Percentiles rank a stretch among this genome's conserved stretches.
These are phyloP conservation scores for Dictyostelium intermedium DNA, from an alignment of 78 protist species.

Conservation along the genomic window DNA sequence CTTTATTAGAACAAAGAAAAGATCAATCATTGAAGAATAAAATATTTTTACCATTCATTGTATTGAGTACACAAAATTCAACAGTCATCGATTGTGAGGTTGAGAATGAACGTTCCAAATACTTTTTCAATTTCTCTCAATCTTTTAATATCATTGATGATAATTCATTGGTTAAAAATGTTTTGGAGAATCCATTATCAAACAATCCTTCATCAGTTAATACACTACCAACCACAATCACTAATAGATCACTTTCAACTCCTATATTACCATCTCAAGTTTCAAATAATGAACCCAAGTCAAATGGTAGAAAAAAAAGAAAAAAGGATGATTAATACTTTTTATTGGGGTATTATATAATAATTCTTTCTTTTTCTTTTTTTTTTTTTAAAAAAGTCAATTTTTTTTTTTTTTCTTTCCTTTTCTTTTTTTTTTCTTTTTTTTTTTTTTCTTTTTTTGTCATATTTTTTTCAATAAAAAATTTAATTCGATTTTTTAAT, in stretches of 20 bases:
- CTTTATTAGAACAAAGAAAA: neutral
- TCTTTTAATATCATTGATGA: conserved; percentile 94
- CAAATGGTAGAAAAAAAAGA: conserved; percentile 1
- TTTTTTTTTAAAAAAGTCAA: neutral
- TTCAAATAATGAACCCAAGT: neutral
- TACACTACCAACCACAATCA: neutral
- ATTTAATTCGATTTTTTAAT: neutral
- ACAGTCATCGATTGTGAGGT: conserved; percentile 92
- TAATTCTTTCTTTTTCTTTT: neutral
- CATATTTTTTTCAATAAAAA: neutral
- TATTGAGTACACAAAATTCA: conserved; percentile 83
- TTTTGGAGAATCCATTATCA: neutral
- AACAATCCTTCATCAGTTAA: neutral
- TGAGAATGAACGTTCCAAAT: conserved; percentile 81
- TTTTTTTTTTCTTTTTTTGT: neutral
- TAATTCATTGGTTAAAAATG: neutral
- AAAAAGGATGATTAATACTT: neutral
- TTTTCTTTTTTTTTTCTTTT: neutral
- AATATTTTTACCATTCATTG: conserved; percentile 87
- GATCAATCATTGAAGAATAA: neutral
- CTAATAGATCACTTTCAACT: neutral
- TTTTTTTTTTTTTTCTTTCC: neutral
- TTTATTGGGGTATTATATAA: neutral
- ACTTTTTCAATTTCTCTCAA: conserved; percentile 86
- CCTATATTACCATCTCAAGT: neutral